Percentiles rank a stretch among this genome's conserved stretches.
These are phyloP conservation scores for Apiospora saccharicola DNA, from an alignment of 2,329 filamentous ascomycete species.

Conservation along the genomic window DNA sequence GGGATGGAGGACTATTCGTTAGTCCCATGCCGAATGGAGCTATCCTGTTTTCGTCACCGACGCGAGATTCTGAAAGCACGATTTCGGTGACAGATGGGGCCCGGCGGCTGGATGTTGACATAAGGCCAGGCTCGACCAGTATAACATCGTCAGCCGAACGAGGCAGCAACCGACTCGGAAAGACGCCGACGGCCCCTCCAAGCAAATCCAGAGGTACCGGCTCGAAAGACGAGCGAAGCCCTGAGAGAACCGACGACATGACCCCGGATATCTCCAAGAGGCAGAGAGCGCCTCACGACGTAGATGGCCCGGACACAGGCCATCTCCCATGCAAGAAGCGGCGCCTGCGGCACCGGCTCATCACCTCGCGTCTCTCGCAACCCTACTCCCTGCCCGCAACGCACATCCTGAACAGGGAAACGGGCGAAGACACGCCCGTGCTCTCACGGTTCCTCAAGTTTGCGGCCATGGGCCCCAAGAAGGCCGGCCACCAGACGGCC, in stretches of 20 bases:
- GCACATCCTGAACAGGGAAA: slow-evolving; percentile 71
- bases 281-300: slow-evolving; percentile 60
- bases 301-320: slow-evolving; percentile 64
- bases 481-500: slow-evolving; percentile 54
- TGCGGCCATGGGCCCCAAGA: slow-evolving; percentile 50
- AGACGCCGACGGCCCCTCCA: neutral
- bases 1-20: neutral
- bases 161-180: neutral
- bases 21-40: neutral
- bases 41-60: neutral
- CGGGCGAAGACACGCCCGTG: slow-evolving; percentile 50
- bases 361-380: slow-evolving; percentile 74
- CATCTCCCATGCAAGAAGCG: slow-evolving; percentile 70
- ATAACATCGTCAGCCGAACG: neutral
- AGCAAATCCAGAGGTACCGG: neutral
- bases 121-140: neutral
- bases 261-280: slow-evolving; percentile 52
- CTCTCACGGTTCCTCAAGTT: slow-evolving; percentile 55
- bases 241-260: neutral
- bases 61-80: too few relatives aligned
- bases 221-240: neutral
- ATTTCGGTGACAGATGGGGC: neutral
- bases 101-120: neutral
- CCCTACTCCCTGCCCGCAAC: slow-evolving; percentile 75
- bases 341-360: slow-evolving; percentile 66